Evolutionary conservation across 192 early-diverging fungal genomes (phyloP), one percentile per base, ranked within the genome.

Genomic region (Jimgerdemannia lactiflua): DNA sequence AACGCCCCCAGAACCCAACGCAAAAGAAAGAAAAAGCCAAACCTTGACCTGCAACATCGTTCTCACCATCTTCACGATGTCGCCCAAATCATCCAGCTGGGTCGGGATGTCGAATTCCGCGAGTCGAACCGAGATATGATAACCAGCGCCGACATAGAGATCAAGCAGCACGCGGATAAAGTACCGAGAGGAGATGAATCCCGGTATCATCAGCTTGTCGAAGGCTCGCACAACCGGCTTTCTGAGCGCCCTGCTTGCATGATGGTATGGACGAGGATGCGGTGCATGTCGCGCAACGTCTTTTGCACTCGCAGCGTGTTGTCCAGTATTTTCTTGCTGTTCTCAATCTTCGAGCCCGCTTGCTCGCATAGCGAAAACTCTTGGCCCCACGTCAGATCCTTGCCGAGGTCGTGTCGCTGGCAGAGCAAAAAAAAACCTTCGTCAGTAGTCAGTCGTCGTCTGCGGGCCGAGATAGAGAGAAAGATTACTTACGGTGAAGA

Each of bases 251-350:
- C 49, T 54, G n/a, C n/a, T n/a, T n/a, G n/a, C n/a, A 54, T 11
- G 49, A 54, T 54, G 11, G 49, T 54, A 54, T 54, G 49, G 49
- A 54, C 49, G 49, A 77, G 65, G 59, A 20, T 29, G 39, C n/a
- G 42, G 42, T 77, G 71, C 70, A 77, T 72, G 43, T 77, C 76
- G 67, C 71, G 66, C 9, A 77, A 10, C n/a, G 39, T 72, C 20
- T 77, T 77, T 42, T 77, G 71, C n/a, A 0, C 66, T 66, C 72
- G 71, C 69, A 73, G 19, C 29, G 4, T 77, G 64, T 67, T 72
- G 14, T 65, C 67, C 71, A 77, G n/a, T 68, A 77, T 29, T 39
- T 73, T 77, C 42, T 14, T 39, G 14, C 54, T 67, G 64, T 77
- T 40, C 40, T 77, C 43, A 63, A 73, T 68, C 43, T 72, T 77